Evolutionary conservation across 257 asterid genomes (phyloP).

Genomic region (Fraxinus pennsylvanica): DNA sequence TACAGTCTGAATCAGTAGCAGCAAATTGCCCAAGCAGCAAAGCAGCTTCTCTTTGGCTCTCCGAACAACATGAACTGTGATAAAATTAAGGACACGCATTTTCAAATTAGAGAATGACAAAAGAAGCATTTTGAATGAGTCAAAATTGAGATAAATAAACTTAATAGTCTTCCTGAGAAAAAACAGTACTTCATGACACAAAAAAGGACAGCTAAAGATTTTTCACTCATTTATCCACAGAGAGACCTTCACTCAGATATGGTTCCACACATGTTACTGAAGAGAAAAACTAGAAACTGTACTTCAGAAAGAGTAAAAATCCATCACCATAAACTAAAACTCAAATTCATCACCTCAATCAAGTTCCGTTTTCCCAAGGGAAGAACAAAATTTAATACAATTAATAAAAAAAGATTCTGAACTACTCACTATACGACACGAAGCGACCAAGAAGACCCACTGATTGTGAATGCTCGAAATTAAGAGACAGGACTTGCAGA

Average conservation of each 20-base stretch:
- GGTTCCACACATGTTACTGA: background rate
- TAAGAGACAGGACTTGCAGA: background rate
- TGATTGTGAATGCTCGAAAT: background rate
- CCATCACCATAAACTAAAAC: background rate
- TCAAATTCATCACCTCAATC: background rate
- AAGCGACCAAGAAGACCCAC: background rate
- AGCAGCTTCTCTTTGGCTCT: conserved; percentile 99
- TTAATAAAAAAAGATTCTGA: background rate
- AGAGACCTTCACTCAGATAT: background rate
- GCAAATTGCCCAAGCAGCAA: conserved; percentile 98
- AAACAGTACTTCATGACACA: background rate
- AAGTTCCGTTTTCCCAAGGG: background rate
- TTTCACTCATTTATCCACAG: background rate
- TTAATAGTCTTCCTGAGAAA: background rate
- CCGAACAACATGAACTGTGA: conserved; percentile 91
- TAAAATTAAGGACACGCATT: conserved; percentile 22
- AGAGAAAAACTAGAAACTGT: background rate
- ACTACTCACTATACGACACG: background rate
- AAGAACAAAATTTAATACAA: background rate
- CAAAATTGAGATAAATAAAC: background rate
- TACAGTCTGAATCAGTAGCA: conserved; percentile 97
- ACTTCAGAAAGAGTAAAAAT: background rate
- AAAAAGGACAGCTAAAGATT: background rate
- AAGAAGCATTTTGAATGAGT: background rate
- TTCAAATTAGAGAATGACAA: conserved; percentile 18